Percentiles rank a stretch among this genome's conserved stretches.
Conservation (phyloP, 805 yeast species). For the Wickerhamomyces bovis region DNA sequence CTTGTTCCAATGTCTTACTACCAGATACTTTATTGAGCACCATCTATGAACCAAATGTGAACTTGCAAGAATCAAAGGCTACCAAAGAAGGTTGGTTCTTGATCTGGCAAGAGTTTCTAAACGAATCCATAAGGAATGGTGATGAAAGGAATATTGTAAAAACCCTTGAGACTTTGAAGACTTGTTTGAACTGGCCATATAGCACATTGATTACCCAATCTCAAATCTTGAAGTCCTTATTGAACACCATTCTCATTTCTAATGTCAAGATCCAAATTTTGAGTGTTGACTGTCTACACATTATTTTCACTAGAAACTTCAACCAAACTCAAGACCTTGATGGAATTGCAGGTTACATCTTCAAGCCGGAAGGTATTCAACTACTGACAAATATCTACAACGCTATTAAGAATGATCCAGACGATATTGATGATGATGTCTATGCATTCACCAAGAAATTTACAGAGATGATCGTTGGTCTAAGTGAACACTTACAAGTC, state of each 20-base stretch:
- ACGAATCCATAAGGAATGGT: slow-evolving; percentile 36
- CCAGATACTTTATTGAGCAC: slow-evolving; percentile 57
- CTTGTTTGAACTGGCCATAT: slow-evolving; percentile 87
- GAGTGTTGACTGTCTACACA: slow-evolving; percentile 88
- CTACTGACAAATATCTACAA: slow-evolving; percentile 63
- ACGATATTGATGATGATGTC: slow-evolving; percentile 69
- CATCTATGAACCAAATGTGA: slow-evolving; percentile 62
- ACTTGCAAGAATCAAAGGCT: slow-evolving; percentile 57
- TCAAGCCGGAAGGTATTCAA: slow-evolving; percentile 64
- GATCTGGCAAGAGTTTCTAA: slow-evolving; percentile 59
- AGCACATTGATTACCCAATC: slow-evolving; percentile 67
- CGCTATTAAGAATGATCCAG: slow-evolving; percentile 46
- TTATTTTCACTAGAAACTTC: slow-evolving; percentile 76
- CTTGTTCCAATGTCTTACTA: slow-evolving; percentile 78
- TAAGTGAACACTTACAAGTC: slow-evolving; percentile 70
- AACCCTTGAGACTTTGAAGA: slow-evolving; percentile 75
- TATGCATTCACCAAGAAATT: slow-evolving; percentile 83
- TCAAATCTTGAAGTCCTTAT: slow-evolving; percentile 57
- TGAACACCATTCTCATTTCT: slow-evolving; percentile 50
- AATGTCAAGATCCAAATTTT: slow-evolving; percentile 69
- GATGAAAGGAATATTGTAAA: slow-evolving; percentile 51
- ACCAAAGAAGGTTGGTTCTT: slow-evolving; percentile 82
- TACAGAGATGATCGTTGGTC: slow-evolving; percentile 87
- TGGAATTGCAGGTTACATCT: slow-evolving; percentile 73
- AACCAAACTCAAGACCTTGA: slow-evolving; percentile 61